Base-by-base conservation (phyloP, 768 basidiomycete species). In the Leucocoprinus sp. region DNA sequence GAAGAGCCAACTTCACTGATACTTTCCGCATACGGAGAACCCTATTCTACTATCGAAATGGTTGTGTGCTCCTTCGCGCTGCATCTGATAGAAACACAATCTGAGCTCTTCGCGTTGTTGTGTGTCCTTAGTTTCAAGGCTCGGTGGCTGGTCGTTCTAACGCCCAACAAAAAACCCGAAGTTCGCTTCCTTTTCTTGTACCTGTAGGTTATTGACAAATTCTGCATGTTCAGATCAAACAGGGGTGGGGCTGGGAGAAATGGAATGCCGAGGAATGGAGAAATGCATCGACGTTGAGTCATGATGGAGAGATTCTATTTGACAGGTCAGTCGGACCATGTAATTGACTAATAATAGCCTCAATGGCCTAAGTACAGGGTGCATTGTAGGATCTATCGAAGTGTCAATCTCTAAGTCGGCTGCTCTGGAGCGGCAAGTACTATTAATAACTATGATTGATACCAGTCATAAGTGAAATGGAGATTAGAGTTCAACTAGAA, bases 111-210 rank as follows among this genome's bases (percentile, higher is more conserved):
- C 55, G 65, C 79, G 6, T 62, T 87, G 6, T 64, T 85, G 9
- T 78, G 73, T 65, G 79, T 82, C 53, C 60, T 87, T 27, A 80
- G 78, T 49, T 72, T 68, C 35, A 78, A 77, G 55, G 68, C 70
- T 2, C 62, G 62, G 24, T 87, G 83, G 82, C 66, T 89, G 7
- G 70, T 84, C 26, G 69, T 87, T 4, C 62, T 84, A 26, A 81
- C 81, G 2, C 83, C 84, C 17, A 84, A 86, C 60, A 88, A 87
- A 61, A 83, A 77, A 52, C 84, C 84, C 15, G 82, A 83, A 61
- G 83, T 82, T 51, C 31, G 56, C 46, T 5, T 17, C 14, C 12
- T 17, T 26, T 33, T 43, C 33, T n/a, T 33, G 7, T 17, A 4
- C 15, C 22, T 17, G n/a, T 34, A 4, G 17, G 14, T 14, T 14